phyloP scores from a whole-genome alignment of 352 stramenopile species.

The Globisporangium iwayamae region DNA sequence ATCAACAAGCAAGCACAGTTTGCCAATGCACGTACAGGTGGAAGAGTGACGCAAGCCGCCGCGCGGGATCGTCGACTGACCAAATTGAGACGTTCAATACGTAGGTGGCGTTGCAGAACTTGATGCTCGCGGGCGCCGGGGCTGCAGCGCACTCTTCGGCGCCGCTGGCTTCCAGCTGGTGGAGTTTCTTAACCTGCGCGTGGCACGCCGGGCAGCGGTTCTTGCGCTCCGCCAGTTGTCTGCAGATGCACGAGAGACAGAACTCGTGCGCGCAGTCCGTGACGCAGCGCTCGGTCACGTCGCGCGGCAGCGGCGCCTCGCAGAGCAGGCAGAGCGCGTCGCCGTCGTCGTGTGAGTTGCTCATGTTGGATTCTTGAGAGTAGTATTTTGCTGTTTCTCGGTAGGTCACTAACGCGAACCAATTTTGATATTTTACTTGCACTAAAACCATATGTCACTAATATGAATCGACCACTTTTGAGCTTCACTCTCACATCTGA shows the following conservation, averaged over 20 bases:
- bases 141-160: constrained; percentile 4
- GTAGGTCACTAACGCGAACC: neutral
- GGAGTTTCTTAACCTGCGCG: constrained; percentile 48
- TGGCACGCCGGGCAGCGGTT: constrained; percentile 73
- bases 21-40: constrained; percentile 45
- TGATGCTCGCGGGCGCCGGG: constrained; percentile 50
- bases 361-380: neutral
- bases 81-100: constrained; percentile 78
- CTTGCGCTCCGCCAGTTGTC: constrained; percentile 41
- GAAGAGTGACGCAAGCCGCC: constrained; percentile 61
- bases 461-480: neutral
- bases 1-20: neutral
- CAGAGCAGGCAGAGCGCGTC: constrained; percentile 55
- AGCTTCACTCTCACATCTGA: too few species aligned
- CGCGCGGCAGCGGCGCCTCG: constrained; percentile 31
- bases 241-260: constrained; percentile 66
- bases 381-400: neutral
- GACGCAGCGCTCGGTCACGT: constrained; percentile 43
- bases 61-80: constrained; percentile 64
- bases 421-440: too few species aligned
- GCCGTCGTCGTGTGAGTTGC: neutral
- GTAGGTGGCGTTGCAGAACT: constrained; percentile 82
- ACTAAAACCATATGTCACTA: neutral
- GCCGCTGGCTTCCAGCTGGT: constrained; percentile 35
- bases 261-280: constrained; percentile 84